Base-by-base conservation (phyloP, 2,329 filamentous ascomycete species). In the Albophoma yamanashiensis region DNA sequence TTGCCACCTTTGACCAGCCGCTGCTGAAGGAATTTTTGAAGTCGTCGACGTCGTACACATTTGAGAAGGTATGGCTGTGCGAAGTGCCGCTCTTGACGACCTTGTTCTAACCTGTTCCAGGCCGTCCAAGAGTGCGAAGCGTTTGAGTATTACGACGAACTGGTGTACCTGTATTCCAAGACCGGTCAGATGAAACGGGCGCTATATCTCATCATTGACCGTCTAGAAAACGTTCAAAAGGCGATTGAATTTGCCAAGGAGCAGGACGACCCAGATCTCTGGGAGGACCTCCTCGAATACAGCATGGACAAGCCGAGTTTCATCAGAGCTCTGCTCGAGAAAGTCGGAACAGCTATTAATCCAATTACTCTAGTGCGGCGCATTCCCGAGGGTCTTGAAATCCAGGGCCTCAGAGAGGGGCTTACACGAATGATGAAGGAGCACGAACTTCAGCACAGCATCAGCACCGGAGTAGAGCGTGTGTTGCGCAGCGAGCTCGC, bases 271-370 rank as follows among this genome's bases (percentile, higher is more conserved):
- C 86, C 88, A 0, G 92, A 97, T 66, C 81, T 99, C 0, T 99
- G 94, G 94, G 89, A 96, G 64, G 92, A 97, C 68, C 80, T 99
- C 9, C 83, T 99, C 7, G 86, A 93, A 66, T 97, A 97, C 73
- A 93, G 89, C 62, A 97, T 99, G 94, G 92, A 97, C 75, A 96
- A 97, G 70, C 94, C 94, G 0, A 85, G 85, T 47, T 99, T 99
- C 75, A 97, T 99, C 65, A 88, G 91, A 15, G 92, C 90, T 0
- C 78, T 99, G 4, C 83, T 99, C 0, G 91, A 96, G 68, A 91
- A 97, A 75, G 93, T 96, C 1, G 94, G 94, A 42, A 97, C 92
- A 0, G 86, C 91, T 1, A 94, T 99, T 68, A 88, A 97, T 68
- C 94, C 94, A 0, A 93, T 97, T 63, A 89, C 88, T 20, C 83